These are phyloP conservation scores for Triticum dicoccoides DNA, from an alignment of 176 grass and related monocot species.

Conservation along the genomic window DNA sequence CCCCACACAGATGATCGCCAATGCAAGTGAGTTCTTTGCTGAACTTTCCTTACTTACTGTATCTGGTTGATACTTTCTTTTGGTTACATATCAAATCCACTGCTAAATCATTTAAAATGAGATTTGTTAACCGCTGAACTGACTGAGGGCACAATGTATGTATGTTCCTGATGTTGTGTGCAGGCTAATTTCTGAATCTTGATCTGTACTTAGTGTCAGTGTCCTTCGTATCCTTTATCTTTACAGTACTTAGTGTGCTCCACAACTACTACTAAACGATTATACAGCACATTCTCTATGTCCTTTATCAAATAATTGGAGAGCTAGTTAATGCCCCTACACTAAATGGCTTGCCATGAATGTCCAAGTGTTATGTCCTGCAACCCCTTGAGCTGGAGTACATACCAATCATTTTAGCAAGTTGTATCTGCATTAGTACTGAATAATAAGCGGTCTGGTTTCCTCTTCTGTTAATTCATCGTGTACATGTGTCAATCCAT, in stretches of 20 bases:
- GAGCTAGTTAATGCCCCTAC: slow-evolving; percentile 18
- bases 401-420: not conserved
- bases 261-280: slow-evolving; percentile 16
- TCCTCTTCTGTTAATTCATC: not conserved
- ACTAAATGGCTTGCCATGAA: not conserved
- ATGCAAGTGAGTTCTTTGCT: slow-evolving; percentile 64
- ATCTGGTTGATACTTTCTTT: not conserved
- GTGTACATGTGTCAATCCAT: not conserved
- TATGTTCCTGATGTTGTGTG: slow-evolving; percentile 9
- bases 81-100: not conserved
- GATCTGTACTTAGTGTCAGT: not conserved
- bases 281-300: not conserved
- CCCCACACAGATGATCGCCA: slow-evolving; percentile 88
- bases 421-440: not conserved
- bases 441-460: not conserved
- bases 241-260: not conserved
- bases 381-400: not conserved
- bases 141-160: not conserved
- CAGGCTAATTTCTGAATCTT: not conserved
- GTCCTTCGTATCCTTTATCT: slow-evolving; percentile 2
- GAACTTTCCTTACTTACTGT: not conserved
- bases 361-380: slow-evolving; percentile 18
- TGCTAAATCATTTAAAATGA: not conserved
- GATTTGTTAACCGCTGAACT: not conserved
- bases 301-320: not conserved